Base-by-base conservation (phyloP, 495 filamentous ascomycete species). In the Penicillium simplicissimum region DNA sequence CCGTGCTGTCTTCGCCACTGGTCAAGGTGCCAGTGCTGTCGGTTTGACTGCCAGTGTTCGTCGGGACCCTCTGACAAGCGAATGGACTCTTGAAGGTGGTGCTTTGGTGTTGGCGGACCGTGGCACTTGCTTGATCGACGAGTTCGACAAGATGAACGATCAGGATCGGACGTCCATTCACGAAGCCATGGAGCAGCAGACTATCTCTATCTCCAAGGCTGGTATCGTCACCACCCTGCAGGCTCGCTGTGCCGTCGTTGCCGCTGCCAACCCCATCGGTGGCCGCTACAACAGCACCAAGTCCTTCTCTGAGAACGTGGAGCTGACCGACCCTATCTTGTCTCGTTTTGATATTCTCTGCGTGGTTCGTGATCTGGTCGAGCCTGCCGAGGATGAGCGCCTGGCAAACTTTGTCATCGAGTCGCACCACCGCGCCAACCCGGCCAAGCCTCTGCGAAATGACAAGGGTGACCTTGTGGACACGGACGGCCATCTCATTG, bases 111-210 rank as follows among this genome's bases (percentile, higher is more conserved):
- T 99, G 37, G 96, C 96, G 28, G 96, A 99, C 75, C 88, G 90
- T 60, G 96, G 96, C 45, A 96, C 91, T 37, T 99, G 96, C 71
- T 81, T 99, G 34, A 99, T 99, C 66, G 96, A 99, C 73, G 96
- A 99, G 74, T 99, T 99, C 74, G 96, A 99, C 84, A 99, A 99
- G 83, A 99, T 99, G 96, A 99, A 99, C 76, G 96, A 99, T 72
- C 92, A 98, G 67, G 96, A 99, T 73, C 82, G 95, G 45, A 99
- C 96, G 1, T 96, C 91, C 23, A 99, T 99, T 72, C 96, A 99
- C 83, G 96, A 99, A 82, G 96, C 96, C 59, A 99, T 99, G 96
- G 96, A 99, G 74, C 96, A 99, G 75, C 96, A 99, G 73, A 98
- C 96, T n/a, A 99, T 99, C 66, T 99, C 96, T 55, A 98, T 99